Base-by-base conservation (phyloP, 108 stramenopile species). In the Cyclotella cryptica region DNA sequence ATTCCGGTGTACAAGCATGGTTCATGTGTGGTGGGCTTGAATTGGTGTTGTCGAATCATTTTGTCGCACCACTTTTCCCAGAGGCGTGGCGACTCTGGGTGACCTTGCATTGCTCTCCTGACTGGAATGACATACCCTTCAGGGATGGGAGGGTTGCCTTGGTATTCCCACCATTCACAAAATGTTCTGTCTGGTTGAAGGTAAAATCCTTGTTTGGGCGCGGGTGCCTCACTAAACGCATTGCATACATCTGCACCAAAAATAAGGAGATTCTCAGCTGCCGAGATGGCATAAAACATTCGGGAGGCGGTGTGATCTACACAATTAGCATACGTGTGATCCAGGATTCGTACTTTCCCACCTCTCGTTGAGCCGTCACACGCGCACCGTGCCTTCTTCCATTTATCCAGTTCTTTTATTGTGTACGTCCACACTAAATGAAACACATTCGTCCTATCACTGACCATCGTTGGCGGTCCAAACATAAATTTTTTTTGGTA, bases 291-390 rank as follows among this genome's bases (percentile, higher is more conserved):
- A 41, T 66, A 46, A 2, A 69, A 35, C 29, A 53, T 26, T n/a
- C 69, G 11, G 7, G 70, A 57, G 0, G 52, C 42, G 1, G 55
- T 71, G 24, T 69, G 51, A 40, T 69, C 62, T 7, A 63, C 62
- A 63, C 62, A 40, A 63, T 63, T 63, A 9, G 70, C 70, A 59
- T 71, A 71, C 0, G 70, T 71, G 14, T 71, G 8, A 19, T 71
- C 70, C 10, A 71, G 22, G 1, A 58, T 35, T 22, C 29, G 52
- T 0, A 45, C 68, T 18, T 54, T 18, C 0, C 68, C 68, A 27
- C 24, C 62, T 10, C 40, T 27, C 1, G 62, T 63, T 15, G 57
- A 58, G 1, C 49, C 57, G 7, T 70, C 53, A 22, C 30, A 70
- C 0, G 21, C 7, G 7, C 54, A 57, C 0, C 53, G 53, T 3